Evolutionary conservation across 768 basidiomycete genomes (phyloP), one percentile per base, ranked within the genome.

Genomic region (Amanita jacksonii): DNA sequence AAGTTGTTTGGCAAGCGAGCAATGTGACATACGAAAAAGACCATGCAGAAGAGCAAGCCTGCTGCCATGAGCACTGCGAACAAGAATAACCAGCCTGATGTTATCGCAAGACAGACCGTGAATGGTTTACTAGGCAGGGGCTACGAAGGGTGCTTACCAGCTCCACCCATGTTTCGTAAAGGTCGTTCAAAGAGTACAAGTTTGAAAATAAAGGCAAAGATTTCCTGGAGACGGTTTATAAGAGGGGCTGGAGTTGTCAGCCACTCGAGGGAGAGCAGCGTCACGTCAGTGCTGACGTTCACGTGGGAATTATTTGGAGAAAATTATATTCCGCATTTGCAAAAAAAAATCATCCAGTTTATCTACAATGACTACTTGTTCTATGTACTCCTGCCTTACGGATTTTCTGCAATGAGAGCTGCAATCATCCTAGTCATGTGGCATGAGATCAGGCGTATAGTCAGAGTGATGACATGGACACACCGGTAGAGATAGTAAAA

Each of bases 41-140:
- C 96, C 85, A 92, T 92, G 54, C 92, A 96, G 71, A 99, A 99
- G 48, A 99, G 70, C 48, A 98, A 72, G 25, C 83, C 91, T 15
- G 93, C 94, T 53, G 92, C 85, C 79, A 90, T 81, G 43, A 98
- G 81, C 61, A 97, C 93, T 59, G 90, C 79, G 62, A 97, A 92
- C 54, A 98, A 77, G 70, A 96, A 99, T 51, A 99, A 67, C 94
- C 93, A 97, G 60, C 89, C 92, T 93, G 44, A n/a, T n/a, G n/a
- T n/a, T n/a, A n/a, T n/a, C n/a, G n/a, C n/a, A n/a, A n/a, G n/a
- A n/a, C n/a, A n/a, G n/a, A n/a, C n/a, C 43, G 52, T 36, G 56
- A 49, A 46, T 33, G 10, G 31, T 25, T 40, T 31, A 33, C n/a
- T 36, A 12, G 9, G 33, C 16, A 30, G 30, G 9, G 6, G 33